Base-by-base conservation (phyloP, 176 grass and related monocot genomes). In the Rhynchospora breviuscula region DNA sequence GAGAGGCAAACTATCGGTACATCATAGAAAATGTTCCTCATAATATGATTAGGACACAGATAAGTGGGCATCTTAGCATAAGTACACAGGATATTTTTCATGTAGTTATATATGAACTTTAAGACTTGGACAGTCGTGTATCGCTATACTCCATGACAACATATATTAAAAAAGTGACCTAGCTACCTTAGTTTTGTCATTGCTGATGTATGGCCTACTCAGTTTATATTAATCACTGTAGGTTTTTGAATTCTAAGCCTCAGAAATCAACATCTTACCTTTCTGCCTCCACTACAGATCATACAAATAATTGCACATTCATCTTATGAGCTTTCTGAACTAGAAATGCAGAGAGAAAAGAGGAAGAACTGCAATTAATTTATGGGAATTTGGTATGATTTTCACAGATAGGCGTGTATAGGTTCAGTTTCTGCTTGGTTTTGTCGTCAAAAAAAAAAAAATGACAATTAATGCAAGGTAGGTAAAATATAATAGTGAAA, bases 241-340 rank as follows among this genome's bases (percentile, higher is more conserved):
- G 15, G 2, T 26, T 82, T 60, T 83, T 88, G 81, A 88, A 84
- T 88, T 88, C 70, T 47, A 79, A 26, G 35, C 48, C 65, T 71
- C 80, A 84, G 18, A 78, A 49, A 86, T 93, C 89, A 85, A 74
- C 86, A 79, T 91, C 91, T 43, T 84, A 14, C 80, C 86, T 90
- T 97, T 94, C 86, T 87, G 86, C 89, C 86, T 78, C 89, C 89
- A 94, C 89, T 94, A 90, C 78, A 22, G 51, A 21, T 79, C 71
- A 76, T 76, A 6, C 19, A 76, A 76, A 76, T 76, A 54, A 76
- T 76, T 62, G 58, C 40, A 7, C 13, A 7, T 3, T 10, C 35
- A 43, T 4, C 35, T 80, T 70, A 71, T 31, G 48, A 26, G 72
- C 13, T 76, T 76, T 14, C 19, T 75, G 46, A 75, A 75, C 10